phyloP scores from a whole-genome alignment of 176 grass and related monocot genomes.

The Canna indica region DNA sequence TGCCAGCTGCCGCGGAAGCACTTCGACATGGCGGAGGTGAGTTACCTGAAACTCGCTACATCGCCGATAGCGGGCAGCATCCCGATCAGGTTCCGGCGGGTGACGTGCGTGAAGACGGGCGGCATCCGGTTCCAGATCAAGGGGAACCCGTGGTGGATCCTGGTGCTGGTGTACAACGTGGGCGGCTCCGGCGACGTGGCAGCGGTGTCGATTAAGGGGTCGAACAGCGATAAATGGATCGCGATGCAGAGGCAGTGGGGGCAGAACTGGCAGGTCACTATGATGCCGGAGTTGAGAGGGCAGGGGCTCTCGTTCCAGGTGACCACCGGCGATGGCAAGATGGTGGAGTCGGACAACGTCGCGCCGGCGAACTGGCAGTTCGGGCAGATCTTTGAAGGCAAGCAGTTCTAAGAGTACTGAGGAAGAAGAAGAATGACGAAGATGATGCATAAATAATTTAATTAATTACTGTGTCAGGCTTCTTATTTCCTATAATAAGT shows the following conservation, averaged over 20 bases:
- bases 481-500: too few species aligned
- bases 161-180: constrained; percentile 34
- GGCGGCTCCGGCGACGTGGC: constrained; percentile 25
- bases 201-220: constrained; percentile 22
- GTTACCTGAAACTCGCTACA: constrained; percentile 23
- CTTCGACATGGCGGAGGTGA: constrained; percentile 30
- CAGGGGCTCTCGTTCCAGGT: constrained; percentile 23
- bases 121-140: constrained; percentile 25
- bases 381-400: constrained; percentile 8
- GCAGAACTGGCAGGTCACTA: constrained; percentile 27
- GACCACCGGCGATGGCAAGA: constrained; percentile 9
- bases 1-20: constrained; percentile 28
- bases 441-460: too few species aligned
- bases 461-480: too few species aligned
- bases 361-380: constrained; percentile 33
- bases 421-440: too few species aligned
- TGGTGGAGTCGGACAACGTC: constrained; percentile 19
- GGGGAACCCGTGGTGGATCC: constrained; percentile 28
- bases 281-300: constrained; percentile 8
- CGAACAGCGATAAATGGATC: constrained; percentile 13
- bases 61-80: constrained; percentile 21
- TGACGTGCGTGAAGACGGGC: constrained; percentile 26
- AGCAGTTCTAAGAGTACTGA: neutral
- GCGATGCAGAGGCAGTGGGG: constrained; percentile 31
- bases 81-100: constrained; percentile 28